These are phyloP conservation scores for Croton laevigatus DNA, from an alignment of 441 rosid species.

Conservation along the genomic window DNA sequence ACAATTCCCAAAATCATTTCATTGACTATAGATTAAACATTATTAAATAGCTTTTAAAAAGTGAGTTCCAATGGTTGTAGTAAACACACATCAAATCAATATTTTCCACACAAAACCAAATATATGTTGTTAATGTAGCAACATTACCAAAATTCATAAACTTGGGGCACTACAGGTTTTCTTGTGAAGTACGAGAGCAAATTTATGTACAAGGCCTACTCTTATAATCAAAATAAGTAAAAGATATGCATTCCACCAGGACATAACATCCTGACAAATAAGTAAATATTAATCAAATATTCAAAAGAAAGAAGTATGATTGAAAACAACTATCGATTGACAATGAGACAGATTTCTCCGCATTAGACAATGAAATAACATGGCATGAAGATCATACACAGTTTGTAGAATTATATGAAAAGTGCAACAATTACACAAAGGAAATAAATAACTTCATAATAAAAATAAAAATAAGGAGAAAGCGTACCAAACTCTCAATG, in stretches of 20 bases:
- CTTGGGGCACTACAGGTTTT: too few species aligned
- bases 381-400: neutral
- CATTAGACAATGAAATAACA: constrained; percentile 3
- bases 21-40: too few species aligned
- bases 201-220: too few species aligned
- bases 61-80: too few species aligned
- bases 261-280: neutral
- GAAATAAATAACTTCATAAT: constrained; percentile 2
- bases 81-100: too few species aligned
- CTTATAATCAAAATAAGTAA: neutral
- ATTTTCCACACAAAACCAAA: too few species aligned
- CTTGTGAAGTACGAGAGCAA: too few species aligned
- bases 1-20: too few species aligned
- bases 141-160: too few species aligned
- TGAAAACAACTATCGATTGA: neutral
- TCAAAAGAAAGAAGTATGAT: neutral
- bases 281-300: constrained; percentile 3
- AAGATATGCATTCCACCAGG: neutral
- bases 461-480: constrained; percentile 11
- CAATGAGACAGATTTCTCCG: neutral
- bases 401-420: neutral
- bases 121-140: too few species aligned
- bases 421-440: neutral
- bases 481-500: constrained; percentile 86
- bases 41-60: too few species aligned